Base-by-base conservation (phyloP, 495 filamentous ascomycete species). In the Astrothelium macrocarpum region DNA sequence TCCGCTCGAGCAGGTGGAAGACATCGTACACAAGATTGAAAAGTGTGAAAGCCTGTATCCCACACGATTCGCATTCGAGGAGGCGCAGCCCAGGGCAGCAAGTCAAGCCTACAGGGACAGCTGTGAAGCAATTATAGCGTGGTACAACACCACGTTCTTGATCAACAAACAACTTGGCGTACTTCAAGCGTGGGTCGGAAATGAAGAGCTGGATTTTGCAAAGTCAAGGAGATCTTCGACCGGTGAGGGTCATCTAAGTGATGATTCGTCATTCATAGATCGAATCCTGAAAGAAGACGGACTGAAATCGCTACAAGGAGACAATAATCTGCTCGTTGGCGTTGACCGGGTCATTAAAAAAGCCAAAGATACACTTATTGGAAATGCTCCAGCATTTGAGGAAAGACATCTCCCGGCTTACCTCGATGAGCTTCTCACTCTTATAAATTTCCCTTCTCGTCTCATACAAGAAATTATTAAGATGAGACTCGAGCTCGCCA, bases 231-330 rank as follows among this genome's bases (percentile, higher is more conserved):
- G 68, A 23, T 74, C 56, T 68, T 72, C 32, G 79, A 80, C 32
- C 78, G 79, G 67, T 76, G 84, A 67, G 74, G 80, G 58, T 65
- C 86, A 90, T 63, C 79, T 97, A 18, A 85, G 84, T 26, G 92
- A 96, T 69, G 90, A 96, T 62, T 84, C 90, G 0, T 94, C 90
- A 1, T 98, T 98, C 73, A 78, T 98, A 53, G 94, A 98, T 72
- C 85, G 94, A n/a, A 87, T 97, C n/a, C 81, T 97, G 79, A 97
- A 97, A 70, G 94, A 97, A 73, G 94, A 98, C 71, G 91, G 90
- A 20, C 79, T 98, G 25, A 92, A 90, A 65, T 96, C 90, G 3
- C 79, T 98, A 23, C 92, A 96, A 71, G 90, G 91, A 25, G 82
- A 90, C 32, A 74, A 83, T 65, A 95, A 90, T 75, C 90, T 97